Base-by-base conservation (phyloP, 1,284 basidiomycete species). In the Cryptococcus deneoformans region DNA sequence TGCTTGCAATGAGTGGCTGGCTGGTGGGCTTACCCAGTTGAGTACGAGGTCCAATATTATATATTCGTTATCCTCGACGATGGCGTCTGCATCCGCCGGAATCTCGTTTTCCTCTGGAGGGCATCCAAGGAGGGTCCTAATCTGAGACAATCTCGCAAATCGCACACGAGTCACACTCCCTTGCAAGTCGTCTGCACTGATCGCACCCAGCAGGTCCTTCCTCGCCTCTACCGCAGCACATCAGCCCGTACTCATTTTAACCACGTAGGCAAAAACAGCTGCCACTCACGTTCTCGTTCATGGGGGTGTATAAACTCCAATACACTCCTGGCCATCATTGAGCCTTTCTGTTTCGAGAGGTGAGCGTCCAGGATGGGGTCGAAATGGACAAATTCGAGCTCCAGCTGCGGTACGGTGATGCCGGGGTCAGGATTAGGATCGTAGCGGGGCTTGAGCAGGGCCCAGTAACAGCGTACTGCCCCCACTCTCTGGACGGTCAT, bases 21-120 rank as follows among this genome's bases (percentile, higher is more conserved):
- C 9, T 14, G 14, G 9, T 11, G 2, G 1, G 64, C 72, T 66
- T 57, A 75, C 91, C 87, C 90, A 92, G 77, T 94, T 97, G 71
- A 96, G 87, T 66, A 95, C 91, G 66, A 99, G 84, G 77, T 97
- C 92, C 62, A 93, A 85, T 3, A 88, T 86, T 80, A 94, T 86
- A 75, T 92, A 97, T 70, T 92, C 82, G 46, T 81, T 80, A 79
- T 95, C 89, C 46, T 88, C 77, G 9, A 85, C 81, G 61, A 89
- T 83, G 70, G 86, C 85, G 58, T 86, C 83, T 2, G 84, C 85
- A 57, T 88, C 87, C 43, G 57, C 59, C 3, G 71, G 68, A 45
- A 68, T 60, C 4, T 72, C 68, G 42, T 74, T 65, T 16, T 75
- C 72, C 9, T 77, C 76, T 6, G 79, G 76, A 5, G 61, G 61